Conservation (phyloP, 2,329 filamentous ascomycete genomes). For the Teratosphaeria zuluensis region DNA sequence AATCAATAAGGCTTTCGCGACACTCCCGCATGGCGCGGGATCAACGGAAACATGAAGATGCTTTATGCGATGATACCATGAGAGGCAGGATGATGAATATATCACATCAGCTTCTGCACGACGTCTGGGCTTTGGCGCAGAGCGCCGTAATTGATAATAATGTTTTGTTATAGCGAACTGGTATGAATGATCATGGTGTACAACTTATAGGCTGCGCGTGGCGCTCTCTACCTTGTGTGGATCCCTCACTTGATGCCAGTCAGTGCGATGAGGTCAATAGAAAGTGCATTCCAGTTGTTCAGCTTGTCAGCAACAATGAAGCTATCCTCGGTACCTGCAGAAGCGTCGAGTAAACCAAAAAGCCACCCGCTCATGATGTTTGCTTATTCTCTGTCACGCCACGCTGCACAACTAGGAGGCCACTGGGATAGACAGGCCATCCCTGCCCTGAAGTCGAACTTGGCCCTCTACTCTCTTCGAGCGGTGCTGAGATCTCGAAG, state of each 20-base stretch:
- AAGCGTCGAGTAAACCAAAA: neutral
- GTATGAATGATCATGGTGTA: neutral
- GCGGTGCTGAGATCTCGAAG: no score
- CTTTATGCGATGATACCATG: slow-evolving; percentile 3
- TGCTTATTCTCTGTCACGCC: neutral
- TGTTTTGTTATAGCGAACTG: neutral
- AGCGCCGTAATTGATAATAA: neutral
- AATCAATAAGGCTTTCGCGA: neutral
- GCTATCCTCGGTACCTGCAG: neutral
- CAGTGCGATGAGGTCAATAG: neutral
- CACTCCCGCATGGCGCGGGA: neutral
- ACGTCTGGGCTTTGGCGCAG: neutral
- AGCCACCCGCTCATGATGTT: neutral
- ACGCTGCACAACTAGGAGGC: neutral
- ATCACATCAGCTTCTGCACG: neutral
- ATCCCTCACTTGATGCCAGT: neutral
- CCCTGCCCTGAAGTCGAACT: neutral
- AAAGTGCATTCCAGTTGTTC: neutral
- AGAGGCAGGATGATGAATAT: neutral
- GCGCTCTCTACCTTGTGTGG: neutral
- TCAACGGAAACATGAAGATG: neutral
- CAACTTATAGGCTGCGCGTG: no score
- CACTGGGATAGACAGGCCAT: neutral
- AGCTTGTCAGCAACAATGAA: no score
- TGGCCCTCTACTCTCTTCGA: neutral